A percentile compares a stretch with the other conserved stretches of the same genome.
These are phyloP conservation scores for Dissophora globulifera DNA, from an alignment of 192 early-diverging fungal genomes.

Conservation along the genomic window DNA sequence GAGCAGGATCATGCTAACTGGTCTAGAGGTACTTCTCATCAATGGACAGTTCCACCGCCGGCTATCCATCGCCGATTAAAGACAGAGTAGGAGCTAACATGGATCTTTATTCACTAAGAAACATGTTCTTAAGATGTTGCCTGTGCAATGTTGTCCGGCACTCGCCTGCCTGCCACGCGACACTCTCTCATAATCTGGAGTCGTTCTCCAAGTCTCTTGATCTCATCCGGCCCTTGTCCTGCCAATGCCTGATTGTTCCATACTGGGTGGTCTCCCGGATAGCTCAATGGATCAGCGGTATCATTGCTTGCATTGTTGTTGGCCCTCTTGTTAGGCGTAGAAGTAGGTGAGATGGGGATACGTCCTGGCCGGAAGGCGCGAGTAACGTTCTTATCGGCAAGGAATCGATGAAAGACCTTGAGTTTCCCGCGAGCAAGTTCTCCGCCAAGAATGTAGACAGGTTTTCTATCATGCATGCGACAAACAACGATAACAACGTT, in stretches of 20 bases:
- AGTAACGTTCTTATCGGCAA: slow-evolving; percentile 17
- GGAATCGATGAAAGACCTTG: slow-evolving; percentile 45
- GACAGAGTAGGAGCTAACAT: no score
- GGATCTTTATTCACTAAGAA: no score
- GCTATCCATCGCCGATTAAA: no score
- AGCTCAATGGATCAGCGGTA: slow-evolving; percentile 39
- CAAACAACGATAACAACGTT: no score
- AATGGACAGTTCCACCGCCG: no score
- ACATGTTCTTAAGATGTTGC: slow-evolving; percentile 20
- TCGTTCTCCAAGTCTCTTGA: slow-evolving; percentile 19
- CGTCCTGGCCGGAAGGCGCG: slow-evolving; percentile 50
- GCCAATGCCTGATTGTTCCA: slow-evolving; percentile 20
- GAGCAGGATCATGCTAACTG: no score
- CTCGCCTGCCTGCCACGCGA: slow-evolving; percentile 21
- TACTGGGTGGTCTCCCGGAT: slow-evolving; percentile 38
- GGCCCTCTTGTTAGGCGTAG: background rate
- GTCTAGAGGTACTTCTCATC: no score
- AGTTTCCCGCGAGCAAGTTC: slow-evolving; percentile 42
- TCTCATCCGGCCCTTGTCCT: slow-evolving; percentile 25
- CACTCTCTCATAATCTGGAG: slow-evolving; percentile 28
- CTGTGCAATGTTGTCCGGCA: slow-evolving; percentile 26
- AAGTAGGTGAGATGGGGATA: slow-evolving; percentile 6
- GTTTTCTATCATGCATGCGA: slow-evolving; percentile 30
- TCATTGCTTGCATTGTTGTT: slow-evolving; percentile 1
- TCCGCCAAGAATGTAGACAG: slow-evolving; percentile 39